These are phyloP conservation scores for Trifolium pratense DNA, from an alignment of 306 rosid species.

Conservation along the genomic window DNA sequence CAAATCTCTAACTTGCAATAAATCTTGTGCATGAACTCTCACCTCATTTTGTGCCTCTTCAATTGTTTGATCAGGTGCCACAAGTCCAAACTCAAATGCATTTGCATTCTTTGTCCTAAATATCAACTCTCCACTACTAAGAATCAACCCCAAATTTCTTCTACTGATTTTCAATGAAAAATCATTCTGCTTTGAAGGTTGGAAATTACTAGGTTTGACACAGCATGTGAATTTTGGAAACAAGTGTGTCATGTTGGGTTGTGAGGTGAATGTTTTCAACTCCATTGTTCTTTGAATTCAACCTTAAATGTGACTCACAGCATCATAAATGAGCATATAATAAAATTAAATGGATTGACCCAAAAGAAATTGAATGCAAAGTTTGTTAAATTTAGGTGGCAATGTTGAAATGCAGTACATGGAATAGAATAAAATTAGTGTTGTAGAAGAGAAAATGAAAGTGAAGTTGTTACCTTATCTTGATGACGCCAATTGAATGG, in stretches of 20 bases:
- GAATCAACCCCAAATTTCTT: slow-evolving; percentile 33
- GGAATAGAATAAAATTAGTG: background rate
- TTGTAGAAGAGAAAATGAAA: slow-evolving; percentile 11
- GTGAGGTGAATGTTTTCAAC: slow-evolving; percentile 45
- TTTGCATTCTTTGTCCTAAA: slow-evolving; percentile 39
- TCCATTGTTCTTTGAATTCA: slow-evolving; percentile 43
- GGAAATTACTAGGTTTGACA: slow-evolving; percentile 36
- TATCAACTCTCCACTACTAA: slow-evolving; percentile 32
- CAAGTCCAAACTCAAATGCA: slow-evolving; percentile 57
- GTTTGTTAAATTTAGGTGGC: slow-evolving; percentile 21
- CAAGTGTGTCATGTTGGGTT: slow-evolving; percentile 41
- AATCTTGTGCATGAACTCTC: slow-evolving; percentile 43
- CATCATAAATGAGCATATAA: background rate
- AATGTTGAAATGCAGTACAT: slow-evolving; percentile 13
- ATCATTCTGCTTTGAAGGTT: slow-evolving; percentile 29
- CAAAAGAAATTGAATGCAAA: slow-evolving; percentile 29
- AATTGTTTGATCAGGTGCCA: slow-evolving; percentile 42
- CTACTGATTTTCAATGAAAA: slow-evolving; percentile 39
- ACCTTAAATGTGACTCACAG: slow-evolving; percentile 24
- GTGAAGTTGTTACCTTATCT: slow-evolving; percentile 39
- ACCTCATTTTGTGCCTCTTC: slow-evolving; percentile 53
- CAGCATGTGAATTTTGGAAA: slow-evolving; percentile 51
- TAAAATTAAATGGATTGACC: background rate
- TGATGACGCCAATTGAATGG: slow-evolving; percentile 22
- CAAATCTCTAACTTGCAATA: slow-evolving; percentile 49